Conservation (phyloP, 192 early-diverging fungal genomes). For the Polychytrium aggregatum region DNA sequence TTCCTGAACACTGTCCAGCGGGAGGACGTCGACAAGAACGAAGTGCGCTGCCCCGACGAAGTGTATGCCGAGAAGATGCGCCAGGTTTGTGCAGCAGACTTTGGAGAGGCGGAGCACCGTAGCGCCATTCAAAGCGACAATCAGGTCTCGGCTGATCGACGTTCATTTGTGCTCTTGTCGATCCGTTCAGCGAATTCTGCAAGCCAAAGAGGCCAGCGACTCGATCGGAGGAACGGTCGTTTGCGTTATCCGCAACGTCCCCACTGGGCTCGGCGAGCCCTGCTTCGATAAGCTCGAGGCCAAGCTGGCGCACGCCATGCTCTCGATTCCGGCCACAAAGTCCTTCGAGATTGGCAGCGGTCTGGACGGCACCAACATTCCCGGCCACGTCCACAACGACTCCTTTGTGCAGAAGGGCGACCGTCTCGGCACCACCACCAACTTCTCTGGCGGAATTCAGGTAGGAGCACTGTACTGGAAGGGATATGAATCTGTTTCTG, state of each 20-base stretch:
- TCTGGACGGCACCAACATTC: constrained; percentile 75
- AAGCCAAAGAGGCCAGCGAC: constrained; percentile 68
- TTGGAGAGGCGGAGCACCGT: background rate
- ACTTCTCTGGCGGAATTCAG: constrained; percentile 93
- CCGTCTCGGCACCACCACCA: constrained; percentile 76
- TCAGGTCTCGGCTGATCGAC: background rate
- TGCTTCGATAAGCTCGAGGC: constrained; percentile 98
- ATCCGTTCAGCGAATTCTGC: constrained; percentile 55
- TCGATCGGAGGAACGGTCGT: constrained; percentile 92
- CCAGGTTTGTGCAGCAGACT: constrained; percentile 38
- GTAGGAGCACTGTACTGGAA: too few species aligned
- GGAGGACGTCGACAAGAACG: constrained; percentile 64
- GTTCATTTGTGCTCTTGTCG: background rate
- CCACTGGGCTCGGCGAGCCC: constrained; percentile 89
- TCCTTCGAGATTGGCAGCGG: constrained; percentile 96
- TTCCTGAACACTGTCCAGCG: constrained; percentile 59
- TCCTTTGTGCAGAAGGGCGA: constrained; percentile 57
- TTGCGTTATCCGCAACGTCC: constrained; percentile 90
- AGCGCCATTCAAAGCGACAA: background rate
- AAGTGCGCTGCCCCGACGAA: constrained; percentile 81
- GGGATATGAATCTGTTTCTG: background rate
- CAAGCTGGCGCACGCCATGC: constrained; percentile 91
- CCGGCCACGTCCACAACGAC: constrained; percentile 90
- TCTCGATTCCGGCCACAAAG: constrained; percentile 97
- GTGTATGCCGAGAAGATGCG: constrained; percentile 66